Evolutionary conservation across 805 yeast species (phyloP).

Genomic region (Ogataea haglerorum): DNA sequence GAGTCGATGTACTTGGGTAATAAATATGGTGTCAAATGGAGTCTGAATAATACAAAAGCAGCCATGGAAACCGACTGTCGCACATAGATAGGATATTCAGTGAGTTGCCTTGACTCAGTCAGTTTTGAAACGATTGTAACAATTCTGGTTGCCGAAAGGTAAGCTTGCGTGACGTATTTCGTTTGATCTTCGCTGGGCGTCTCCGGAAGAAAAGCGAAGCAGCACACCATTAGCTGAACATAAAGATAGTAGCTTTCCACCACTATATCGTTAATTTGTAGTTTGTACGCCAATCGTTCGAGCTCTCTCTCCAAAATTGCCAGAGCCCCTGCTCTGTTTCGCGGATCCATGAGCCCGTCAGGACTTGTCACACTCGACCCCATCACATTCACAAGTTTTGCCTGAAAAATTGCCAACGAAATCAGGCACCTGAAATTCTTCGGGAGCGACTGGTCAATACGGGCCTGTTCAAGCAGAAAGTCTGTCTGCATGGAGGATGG

Average conservation of each 20-base stretch:
- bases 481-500: constrained; percentile 87
- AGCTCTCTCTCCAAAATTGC: constrained; percentile 77
- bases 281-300: constrained; percentile 62
- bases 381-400: constrained; percentile 79
- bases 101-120: constrained; percentile 63
- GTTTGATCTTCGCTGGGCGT: constrained; percentile 86
- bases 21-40: constrained; percentile 74
- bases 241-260: constrained; percentile 78
- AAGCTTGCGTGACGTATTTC: constrained; percentile 77
- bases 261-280: constrained; percentile 62
- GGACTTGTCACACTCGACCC: constrained; percentile 82
- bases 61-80: constrained; percentile 84
- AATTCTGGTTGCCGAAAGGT: constrained; percentile 74
- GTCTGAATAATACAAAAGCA: constrained; percentile 72
- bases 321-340: constrained; percentile 75
- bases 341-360: constrained; percentile 84
- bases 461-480: constrained; percentile 73
- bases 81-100: constrained; percentile 81
- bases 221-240: constrained; percentile 75
- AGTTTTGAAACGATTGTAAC: constrained; percentile 74
- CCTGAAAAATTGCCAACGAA: constrained; percentile 75
- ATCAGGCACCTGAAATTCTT: constrained; percentile 68
- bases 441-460: constrained; percentile 64
- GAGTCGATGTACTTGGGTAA: constrained; percentile 76
- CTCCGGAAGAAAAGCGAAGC: constrained; percentile 88